These are phyloP conservation scores for Wickerhamomyces kurtzmanii DNA, from an alignment of 805 yeast genomes.

Conservation along the genomic window DNA sequence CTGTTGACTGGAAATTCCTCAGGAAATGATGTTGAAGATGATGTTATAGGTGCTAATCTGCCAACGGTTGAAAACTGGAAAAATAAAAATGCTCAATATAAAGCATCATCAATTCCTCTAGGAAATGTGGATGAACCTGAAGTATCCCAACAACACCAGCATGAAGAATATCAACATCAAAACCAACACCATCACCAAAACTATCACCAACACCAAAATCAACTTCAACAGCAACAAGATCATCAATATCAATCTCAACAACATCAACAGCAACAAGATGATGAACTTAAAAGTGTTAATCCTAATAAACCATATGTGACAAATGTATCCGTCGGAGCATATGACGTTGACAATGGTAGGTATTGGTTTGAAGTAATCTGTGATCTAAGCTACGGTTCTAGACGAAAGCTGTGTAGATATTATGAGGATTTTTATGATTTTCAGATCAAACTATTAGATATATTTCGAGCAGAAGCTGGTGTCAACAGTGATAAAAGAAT, in stretches of 20 bases:
- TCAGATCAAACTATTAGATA: constrained; percentile 73
- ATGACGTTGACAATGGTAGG: constrained; percentile 73
- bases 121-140: constrained; percentile 38
- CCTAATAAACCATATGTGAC: constrained; percentile 13
- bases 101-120: constrained; percentile 77
- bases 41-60: constrained; percentile 56
- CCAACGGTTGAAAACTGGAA: constrained; percentile 98
- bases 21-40: constrained; percentile 41
- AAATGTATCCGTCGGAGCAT: constrained; percentile 66
- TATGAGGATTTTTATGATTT: constrained; percentile 95
- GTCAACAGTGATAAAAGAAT: constrained; percentile 69
- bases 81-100: constrained; percentile 78
- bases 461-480: constrained; percentile 91
- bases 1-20: constrained; percentile 54
- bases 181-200: constrained; percentile 4
- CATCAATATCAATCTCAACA: not conserved
- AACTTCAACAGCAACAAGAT: not conserved
- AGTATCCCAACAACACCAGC: constrained; percentile 7
- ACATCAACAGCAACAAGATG: not conserved
- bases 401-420: constrained; percentile 69
- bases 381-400: constrained; percentile 55
- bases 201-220: constrained; percentile 7
- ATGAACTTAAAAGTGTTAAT: constrained; percentile 4
- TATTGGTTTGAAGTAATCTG: constrained; percentile 81
- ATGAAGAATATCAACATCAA: constrained; percentile 7